Evolutionary conservation across 371 early-diverging fungal species (phyloP), one percentile per base, ranked within the genome.

Genomic region (Mucor velutinosus): DNA sequence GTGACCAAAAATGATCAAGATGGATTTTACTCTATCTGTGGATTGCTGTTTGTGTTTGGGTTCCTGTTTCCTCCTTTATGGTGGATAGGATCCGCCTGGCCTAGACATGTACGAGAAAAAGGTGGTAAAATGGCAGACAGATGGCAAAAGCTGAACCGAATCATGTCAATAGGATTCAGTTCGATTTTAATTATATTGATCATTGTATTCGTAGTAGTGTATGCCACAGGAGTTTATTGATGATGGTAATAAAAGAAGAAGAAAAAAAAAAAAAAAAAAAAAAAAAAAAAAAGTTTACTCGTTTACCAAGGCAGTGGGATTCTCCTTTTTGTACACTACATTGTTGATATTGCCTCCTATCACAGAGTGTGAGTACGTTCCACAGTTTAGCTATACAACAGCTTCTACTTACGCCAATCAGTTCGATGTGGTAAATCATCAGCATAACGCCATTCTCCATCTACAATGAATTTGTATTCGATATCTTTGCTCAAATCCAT

Each of bases 391-490:
- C 45, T 8, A 23, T 35, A 19, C 23, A 69, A 43, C 17, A 19
- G 49, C 11, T 27, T 23, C 11, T 53, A 61, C 68, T 70, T 75
- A 68, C 75, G 64, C 55, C 55, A 60, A 35, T 75, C 75, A 23
- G 47, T 62, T 27, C 71, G 60, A 56, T 67, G 64, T 35, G 65
- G 74, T 58, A 71, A 71, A 71, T 83, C 79, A 27, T 58, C 60
- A 4, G 81, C 80, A 69, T 79, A 79, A 25, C 66, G 60, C 85
- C 85, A 84, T 23, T 74, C 76, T 0, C 81, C 83, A 71, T 84
- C 85, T 4, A 84, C 81, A 7, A 84, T 73, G 51, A 82, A 84
- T 33, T 84, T 84, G 74, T 72, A 78, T 68, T 60, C 58, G 15
- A 61, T 59, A 35, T 66, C 65, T 45, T 56, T 61, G 8, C 71